Evolutionary conservation across 768 basidiomycete genomes (phyloP).

Genomic region (Mycena floridula): DNA sequence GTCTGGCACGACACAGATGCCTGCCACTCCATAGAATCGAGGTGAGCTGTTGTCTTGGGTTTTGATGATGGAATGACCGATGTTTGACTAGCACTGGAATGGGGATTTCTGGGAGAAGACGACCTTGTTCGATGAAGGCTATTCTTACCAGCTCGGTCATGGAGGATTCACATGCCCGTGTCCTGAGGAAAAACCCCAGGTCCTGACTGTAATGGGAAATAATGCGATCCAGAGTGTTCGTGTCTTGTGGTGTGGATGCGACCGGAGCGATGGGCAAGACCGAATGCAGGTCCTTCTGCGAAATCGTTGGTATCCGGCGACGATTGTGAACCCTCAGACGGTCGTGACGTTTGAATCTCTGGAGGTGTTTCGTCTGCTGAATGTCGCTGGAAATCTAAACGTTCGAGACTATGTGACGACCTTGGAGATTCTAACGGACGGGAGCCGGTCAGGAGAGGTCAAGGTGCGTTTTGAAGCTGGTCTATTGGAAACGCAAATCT

Average conservation of each 20-base stretch:
- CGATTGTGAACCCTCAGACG: slow-evolving; percentile 2
- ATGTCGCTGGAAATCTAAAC: slow-evolving; percentile 3
- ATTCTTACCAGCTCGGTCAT: slow-evolving; percentile 7
- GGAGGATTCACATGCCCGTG: slow-evolving; percentile 1
- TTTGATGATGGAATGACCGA: background rate
- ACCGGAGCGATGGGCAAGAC: background rate
- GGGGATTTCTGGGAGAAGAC: slow-evolving; percentile 1
- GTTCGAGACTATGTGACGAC: slow-evolving; percentile 4
- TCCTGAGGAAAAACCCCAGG: background rate
- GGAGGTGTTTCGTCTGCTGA: slow-evolving; percentile 1
- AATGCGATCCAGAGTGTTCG: background rate
- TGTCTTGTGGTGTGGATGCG: background rate
- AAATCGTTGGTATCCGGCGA: slow-evolving; percentile 10
- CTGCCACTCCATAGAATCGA: background rate
- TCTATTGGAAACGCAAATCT: background rate
- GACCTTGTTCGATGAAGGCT: background rate
- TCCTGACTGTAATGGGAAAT: slow-evolving; percentile 1
- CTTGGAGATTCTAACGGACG: slow-evolving; percentile 5
- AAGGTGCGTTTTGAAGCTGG: slow-evolving; percentile 1
- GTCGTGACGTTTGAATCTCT: slow-evolving; percentile 4
- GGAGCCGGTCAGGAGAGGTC: background rate
- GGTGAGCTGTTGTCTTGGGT: background rate
- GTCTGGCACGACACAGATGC: background rate
- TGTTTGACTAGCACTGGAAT: slow-evolving; percentile 2
- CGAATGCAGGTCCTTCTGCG: slow-evolving; percentile 1